Conservation (phyloP, 106 monocot genomes). For the Dendrobium chrysotoxum region DNA sequence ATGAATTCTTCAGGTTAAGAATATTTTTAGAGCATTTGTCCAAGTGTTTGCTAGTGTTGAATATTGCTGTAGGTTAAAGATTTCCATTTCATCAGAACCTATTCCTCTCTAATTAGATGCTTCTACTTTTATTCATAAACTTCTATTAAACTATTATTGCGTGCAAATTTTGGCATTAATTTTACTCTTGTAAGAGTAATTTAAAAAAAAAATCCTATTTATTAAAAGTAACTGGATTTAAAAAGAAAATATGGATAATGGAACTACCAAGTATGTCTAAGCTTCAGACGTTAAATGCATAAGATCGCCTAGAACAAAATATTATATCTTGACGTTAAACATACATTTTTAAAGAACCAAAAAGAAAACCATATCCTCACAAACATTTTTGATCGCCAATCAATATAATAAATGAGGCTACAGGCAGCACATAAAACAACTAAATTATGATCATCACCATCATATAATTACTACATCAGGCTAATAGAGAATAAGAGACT, state of each 20-base stretch:
- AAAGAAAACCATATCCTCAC: background rate
- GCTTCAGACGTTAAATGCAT: too few species aligned
- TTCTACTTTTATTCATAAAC: too few species aligned
- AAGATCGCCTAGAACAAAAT: background rate
- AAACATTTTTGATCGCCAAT: background rate
- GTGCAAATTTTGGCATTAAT: background rate
- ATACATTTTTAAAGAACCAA: background rate
- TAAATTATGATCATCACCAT: background rate
- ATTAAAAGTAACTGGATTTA: background rate
- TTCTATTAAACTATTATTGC: too few species aligned
- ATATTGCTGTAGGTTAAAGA: too few species aligned
- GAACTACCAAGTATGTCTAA: background rate
- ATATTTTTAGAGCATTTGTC: too few species aligned
- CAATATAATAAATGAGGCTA: background rate
- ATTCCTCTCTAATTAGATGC: too few species aligned
- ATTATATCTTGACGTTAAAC: background rate
- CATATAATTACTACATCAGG: background rate
- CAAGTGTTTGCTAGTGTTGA: too few species aligned
- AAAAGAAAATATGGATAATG: background rate
- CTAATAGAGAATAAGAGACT: background rate
- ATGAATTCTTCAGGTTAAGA: too few species aligned
- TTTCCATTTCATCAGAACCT: too few species aligned
- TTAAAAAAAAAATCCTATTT: background rate
- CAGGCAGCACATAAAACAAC: background rate
- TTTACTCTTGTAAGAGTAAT: background rate